Evolutionary conservation across 1,284 basidiomycete species (phyloP), one percentile per base, ranked within the genome.

Genomic region (Inonotus hispidus): DNA sequence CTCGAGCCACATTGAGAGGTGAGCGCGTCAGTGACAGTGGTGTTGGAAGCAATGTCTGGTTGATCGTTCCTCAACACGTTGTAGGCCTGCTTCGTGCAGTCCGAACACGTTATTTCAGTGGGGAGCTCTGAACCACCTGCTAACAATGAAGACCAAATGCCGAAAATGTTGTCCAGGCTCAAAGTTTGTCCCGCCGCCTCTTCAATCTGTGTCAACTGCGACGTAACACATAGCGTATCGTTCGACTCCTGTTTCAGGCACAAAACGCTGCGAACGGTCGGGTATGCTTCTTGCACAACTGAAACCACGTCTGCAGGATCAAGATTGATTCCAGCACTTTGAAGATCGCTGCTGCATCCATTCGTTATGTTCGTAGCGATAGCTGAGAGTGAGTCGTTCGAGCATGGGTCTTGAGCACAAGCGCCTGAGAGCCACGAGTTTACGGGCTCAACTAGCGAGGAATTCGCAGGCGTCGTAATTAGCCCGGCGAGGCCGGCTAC

Each of bases 381-480:
- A 7, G 73, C 67, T 14, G 78, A 70, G n/a, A 83, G 63, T 2
- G 81, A 81, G 32, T 71, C 71, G 66, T 88, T 85, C 63, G 73
- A 78, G 71, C 87, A 90, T n/a, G 81, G 71, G 2, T 74, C 70
- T 53, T 76, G 74, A 32, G 74, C 64, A 70, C 88, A 90, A 56
- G 85, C 37, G 37, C 77, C 79, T 1, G 72, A 75, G 58, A 88
- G 71, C 87, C 85, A 88, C 41, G 53, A 76, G 70, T 85, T 75
- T 61, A 89, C 66, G 6, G 81, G 77, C 1, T 69, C 65, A 45
- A 88, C 72, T 53, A 87, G 63, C 1, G 85, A 85, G 8, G 73
- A 67, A 64, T 74, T 76, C 1, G 71, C 59, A 55, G 71, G 68
- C 6, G 73, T 69, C 13, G 76, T 39, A 38, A 77, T 66, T 45